phyloP scores from a whole-genome alignment of 2,329 filamentous ascomycete genomes.

The Penicillium sp. region DNA sequence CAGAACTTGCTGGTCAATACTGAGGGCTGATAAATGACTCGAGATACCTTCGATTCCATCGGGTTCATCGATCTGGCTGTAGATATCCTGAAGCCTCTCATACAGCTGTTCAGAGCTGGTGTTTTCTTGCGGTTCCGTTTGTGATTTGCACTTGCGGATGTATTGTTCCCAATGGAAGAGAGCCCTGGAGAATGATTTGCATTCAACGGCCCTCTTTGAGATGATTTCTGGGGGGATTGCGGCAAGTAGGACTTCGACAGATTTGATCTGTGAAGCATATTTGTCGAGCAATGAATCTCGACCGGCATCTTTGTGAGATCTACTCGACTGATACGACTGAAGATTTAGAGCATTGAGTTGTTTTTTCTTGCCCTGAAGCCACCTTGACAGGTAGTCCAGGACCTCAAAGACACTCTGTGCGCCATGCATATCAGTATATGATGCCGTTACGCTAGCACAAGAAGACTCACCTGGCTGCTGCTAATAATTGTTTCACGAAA shows the following conservation, averaged over 20 bases:
- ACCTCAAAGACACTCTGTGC: slow-evolving; percentile 80
- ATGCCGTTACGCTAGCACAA: neutral
- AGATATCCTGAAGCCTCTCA: slow-evolving; percentile 85
- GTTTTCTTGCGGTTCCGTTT: slow-evolving; percentile 52
- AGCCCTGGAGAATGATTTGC: slow-evolving; percentile 87
- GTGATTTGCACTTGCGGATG: slow-evolving; percentile 63
- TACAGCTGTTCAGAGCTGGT: slow-evolving; percentile 67
- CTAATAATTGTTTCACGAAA: slow-evolving; percentile 77
- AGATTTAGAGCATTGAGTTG: slow-evolving; percentile 41
- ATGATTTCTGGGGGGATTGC: slow-evolving; percentile 71
- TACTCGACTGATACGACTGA: slow-evolving; percentile 34
- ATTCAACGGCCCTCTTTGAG: slow-evolving; percentile 85
- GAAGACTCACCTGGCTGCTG: slow-evolving; percentile 75
- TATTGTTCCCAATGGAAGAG: slow-evolving; percentile 95
- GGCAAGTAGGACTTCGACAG: slow-evolving; percentile 74
- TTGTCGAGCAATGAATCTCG: slow-evolving; percentile 37
- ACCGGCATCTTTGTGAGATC: slow-evolving; percentile 33
- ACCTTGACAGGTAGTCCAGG: slow-evolving; percentile 87
- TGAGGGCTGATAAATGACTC: slow-evolving; percentile 79
- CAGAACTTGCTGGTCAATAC: slow-evolving; percentile 89
- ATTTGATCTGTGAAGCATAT: slow-evolving; percentile 53
- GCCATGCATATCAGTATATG: slow-evolving; percentile 10
- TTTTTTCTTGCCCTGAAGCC: slow-evolving; percentile 78
- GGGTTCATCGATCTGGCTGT: slow-evolving; percentile 95
- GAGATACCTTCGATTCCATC: slow-evolving; percentile 96